Evolutionary conservation across 148 eudicot genomes (phyloP).

Genomic region (Oxyria digyna): DNA sequence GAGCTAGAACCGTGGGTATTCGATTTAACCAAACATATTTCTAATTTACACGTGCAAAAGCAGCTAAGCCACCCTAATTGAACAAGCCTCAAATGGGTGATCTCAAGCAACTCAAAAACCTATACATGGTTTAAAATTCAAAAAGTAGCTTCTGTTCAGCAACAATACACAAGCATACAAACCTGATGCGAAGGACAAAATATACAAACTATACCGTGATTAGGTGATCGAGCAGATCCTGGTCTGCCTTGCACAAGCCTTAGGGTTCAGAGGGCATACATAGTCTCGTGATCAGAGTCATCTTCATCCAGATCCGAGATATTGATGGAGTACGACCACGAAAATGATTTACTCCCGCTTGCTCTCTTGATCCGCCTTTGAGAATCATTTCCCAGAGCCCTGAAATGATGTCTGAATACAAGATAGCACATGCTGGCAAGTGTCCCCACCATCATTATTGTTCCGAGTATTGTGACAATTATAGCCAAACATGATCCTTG

Average conservation of each 20-base stretch:
- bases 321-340: slow-evolving; percentile 61
- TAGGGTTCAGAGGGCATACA: slow-evolving; percentile 52
- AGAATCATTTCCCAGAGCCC: slow-evolving; percentile 44
- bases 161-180: neutral
- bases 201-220: neutral
- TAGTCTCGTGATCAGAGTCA: slow-evolving; percentile 56
- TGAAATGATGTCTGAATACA: slow-evolving; percentile 71
- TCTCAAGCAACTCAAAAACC: neutral
- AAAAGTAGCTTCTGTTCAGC: neutral
- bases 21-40: neutral
- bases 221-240: neutral
- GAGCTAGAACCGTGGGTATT: neutral
- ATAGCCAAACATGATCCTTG: slow-evolving; percentile 62
- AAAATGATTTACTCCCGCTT: slow-evolving; percentile 72
- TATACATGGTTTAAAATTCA: neutral
- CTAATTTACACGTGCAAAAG: neutral
- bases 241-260: neutral
- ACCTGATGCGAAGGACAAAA: neutral
- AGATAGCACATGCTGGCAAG: slow-evolving; percentile 69
- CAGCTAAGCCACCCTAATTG: neutral
- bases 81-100: neutral
- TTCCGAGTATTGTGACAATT: slow-evolving; percentile 46
- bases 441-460: slow-evolving; percentile 55
- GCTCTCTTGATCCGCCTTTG: slow-evolving; percentile 67
- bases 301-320: slow-evolving; percentile 58